These are phyloP conservation scores for Hypoxylon sp. DNA, from an alignment of 2,329 filamentous ascomycete genomes.

Conservation along the genomic window DNA sequence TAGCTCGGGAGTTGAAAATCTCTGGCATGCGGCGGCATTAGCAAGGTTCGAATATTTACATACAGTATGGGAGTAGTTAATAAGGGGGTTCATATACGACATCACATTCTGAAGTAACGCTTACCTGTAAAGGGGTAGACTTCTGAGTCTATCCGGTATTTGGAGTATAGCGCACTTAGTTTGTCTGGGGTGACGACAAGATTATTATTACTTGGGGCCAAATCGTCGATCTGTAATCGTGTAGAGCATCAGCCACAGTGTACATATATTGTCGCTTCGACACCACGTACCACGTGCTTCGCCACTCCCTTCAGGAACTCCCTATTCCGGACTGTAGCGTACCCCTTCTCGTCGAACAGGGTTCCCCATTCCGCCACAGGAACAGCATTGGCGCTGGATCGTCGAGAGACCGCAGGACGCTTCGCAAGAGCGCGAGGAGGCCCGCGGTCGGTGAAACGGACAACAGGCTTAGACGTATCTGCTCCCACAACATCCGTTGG, in stretches of 20 bases:
- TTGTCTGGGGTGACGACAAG: constrained; percentile 83
- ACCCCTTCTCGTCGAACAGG: constrained; percentile 78
- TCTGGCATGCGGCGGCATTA: constrained; percentile 54
- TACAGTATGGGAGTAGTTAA: neutral
- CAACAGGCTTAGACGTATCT: constrained; percentile 30
- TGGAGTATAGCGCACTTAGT: constrained; percentile 80
- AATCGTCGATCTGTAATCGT: constrained; percentile 73
- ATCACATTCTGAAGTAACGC: constrained; percentile 48
- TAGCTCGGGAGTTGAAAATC: constrained; percentile 65
- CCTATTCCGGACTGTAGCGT: constrained; percentile 76
- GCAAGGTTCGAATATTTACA: neutral
- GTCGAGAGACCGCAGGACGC: constrained; percentile 23
- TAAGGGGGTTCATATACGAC: neutral
- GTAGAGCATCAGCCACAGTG: neutral
- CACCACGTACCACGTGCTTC: constrained; percentile 74
- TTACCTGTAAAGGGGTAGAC: constrained; percentile 77
- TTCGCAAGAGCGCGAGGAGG: constrained; percentile 35
- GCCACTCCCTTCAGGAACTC: constrained; percentile 82
- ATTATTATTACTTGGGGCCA: constrained; percentile 74
- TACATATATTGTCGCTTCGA: neutral
- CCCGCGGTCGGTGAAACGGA: constrained; percentile 45
- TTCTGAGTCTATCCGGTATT: constrained; percentile 75
- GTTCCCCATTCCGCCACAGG: constrained; percentile 73
- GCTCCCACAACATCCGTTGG: constrained; percentile 4
- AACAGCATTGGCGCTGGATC: constrained; percentile 34